These are phyloP conservation scores for Cladosporium sp. DNA, from an alignment of 2,329 filamentous ascomycete species.

Conservation along the genomic window DNA sequence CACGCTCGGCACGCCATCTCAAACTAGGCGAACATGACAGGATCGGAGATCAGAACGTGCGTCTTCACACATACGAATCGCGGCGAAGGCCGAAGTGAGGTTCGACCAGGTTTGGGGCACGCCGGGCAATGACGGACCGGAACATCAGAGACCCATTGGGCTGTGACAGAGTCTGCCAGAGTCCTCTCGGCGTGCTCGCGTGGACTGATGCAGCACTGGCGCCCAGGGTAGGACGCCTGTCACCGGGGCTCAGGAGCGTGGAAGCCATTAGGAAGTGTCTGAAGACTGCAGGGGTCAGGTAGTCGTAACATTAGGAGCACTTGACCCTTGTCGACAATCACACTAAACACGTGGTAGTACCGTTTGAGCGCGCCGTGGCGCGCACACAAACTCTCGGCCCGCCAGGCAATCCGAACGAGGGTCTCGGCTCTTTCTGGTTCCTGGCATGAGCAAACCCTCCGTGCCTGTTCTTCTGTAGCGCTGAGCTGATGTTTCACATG, in stretches of 20 bases:
- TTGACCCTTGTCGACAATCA: background rate
- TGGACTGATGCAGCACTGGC: background rate
- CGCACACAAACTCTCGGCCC: background rate
- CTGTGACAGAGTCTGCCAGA: no score
- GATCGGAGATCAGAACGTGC: constrained; percentile 6
- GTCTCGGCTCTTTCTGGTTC: no score
- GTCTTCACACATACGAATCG: background rate
- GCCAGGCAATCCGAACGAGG: background rate
- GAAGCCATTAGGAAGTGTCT: background rate
- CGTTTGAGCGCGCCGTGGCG: background rate
- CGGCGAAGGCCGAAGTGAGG: constrained; percentile 8
- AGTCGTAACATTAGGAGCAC: background rate
- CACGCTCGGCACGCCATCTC: background rate
- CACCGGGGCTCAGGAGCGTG: background rate
- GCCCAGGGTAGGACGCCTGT: background rate
- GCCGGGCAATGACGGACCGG: background rate
- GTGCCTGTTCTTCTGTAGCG: no score
- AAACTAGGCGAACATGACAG: background rate
- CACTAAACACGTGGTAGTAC: background rate
- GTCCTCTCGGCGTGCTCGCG: background rate
- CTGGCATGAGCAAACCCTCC: no score
- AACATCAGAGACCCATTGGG: background rate
- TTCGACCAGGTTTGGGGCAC: background rate
- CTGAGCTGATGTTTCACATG: no score
- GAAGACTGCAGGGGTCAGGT: background rate